Conservation (phyloP, 176 grass and related monocot species). For the Eragrostis curvula region DNA sequence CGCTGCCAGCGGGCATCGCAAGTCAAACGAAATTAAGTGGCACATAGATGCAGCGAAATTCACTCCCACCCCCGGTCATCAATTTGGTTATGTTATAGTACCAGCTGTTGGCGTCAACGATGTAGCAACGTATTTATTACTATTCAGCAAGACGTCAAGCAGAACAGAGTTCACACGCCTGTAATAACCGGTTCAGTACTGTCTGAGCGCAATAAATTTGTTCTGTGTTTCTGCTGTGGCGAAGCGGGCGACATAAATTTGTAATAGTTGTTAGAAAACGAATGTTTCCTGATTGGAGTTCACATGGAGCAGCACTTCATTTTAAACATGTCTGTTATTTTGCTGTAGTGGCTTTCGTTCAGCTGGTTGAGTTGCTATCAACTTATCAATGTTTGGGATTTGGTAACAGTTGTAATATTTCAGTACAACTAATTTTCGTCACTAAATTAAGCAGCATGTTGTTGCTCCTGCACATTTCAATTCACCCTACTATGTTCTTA, state of each 20-base stretch:
- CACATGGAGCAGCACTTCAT: neutral
- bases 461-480: too few relatives aligned
- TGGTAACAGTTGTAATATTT: too few relatives aligned
- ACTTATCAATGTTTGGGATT: too few relatives aligned
- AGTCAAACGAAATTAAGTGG: slow-evolving; percentile 19
- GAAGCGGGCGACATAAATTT: neutral
- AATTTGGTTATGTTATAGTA: neutral
- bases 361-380: too few relatives aligned
- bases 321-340: neutral
- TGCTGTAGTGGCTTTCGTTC: too few relatives aligned
- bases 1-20: neutral
- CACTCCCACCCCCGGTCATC: neutral
- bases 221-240: neutral
- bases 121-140: neutral
- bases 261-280: neutral
- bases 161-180: slow-evolving; percentile 3
- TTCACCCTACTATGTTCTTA: too few relatives aligned
- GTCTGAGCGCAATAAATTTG: neutral
- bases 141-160: neutral
- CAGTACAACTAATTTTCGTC: too few relatives aligned
- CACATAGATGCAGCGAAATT: neutral
- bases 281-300: neutral
- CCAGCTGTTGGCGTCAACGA: neutral
- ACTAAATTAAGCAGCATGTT: too few relatives aligned
- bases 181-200: neutral